Evolutionary conservation across 331 rosid genomes (phyloP).

Genomic region (Malus hybrid): DNA sequence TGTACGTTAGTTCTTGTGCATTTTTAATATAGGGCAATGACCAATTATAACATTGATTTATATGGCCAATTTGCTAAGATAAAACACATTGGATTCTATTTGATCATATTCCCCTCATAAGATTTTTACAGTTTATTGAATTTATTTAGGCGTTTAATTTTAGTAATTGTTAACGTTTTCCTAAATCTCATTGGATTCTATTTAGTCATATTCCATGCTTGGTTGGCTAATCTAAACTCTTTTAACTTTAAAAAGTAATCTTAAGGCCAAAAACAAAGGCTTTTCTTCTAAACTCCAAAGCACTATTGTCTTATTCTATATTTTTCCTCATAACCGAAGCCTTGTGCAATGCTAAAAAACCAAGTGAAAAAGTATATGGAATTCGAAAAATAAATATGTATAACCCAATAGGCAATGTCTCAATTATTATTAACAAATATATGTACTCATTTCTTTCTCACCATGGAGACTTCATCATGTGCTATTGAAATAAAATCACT

Average conservation of each 20-base stretch:
- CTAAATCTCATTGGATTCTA: slow-evolving; percentile 3
- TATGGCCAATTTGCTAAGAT: background rate
- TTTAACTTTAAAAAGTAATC: background rate
- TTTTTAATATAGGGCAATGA: background rate
- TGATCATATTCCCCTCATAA: too few species aligned
- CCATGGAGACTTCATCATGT: too few species aligned
- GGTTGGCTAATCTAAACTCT: background rate
- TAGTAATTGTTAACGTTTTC: too few species aligned
- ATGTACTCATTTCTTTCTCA: too few species aligned
- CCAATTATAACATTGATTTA: background rate
- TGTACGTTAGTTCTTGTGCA: background rate
- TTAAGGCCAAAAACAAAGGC: background rate
- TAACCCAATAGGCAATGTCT: too few species aligned
- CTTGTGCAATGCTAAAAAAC: background rate
- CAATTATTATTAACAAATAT: too few species aligned
- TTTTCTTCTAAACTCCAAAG: background rate
- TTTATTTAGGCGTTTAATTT: too few species aligned
- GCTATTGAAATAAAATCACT: too few species aligned
- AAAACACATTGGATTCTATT: background rate
- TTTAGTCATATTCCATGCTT: background rate
- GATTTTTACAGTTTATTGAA: too few species aligned
- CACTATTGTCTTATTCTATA: background rate
- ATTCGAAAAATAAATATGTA: background rate
- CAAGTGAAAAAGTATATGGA: background rate
- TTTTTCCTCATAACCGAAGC: background rate